A percentile compares a stretch with the other conserved stretches of the same genome.
phyloP scores from a whole-genome alignment of 805 yeast genomes.

The Kodamaea laetipori region DNA sequence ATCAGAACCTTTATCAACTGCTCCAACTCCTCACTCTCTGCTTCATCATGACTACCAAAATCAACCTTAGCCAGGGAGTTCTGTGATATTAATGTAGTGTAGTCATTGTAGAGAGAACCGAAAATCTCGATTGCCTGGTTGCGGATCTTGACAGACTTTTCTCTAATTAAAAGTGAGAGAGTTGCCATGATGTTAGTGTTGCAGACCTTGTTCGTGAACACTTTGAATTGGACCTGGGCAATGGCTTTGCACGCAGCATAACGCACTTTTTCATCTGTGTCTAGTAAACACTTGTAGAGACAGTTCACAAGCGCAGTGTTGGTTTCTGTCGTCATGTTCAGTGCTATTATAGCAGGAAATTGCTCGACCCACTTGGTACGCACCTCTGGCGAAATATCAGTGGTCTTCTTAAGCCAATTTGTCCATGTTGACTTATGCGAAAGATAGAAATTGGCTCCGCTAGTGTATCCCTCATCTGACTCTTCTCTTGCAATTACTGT shows the following conservation, averaged over 20 bases:
- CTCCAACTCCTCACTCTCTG: constrained; percentile 29
- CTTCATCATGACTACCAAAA: constrained; percentile 30
- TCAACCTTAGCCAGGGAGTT: constrained; percentile 19
- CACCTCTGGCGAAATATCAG: constrained; percentile 66
- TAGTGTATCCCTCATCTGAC: constrained; percentile 13
- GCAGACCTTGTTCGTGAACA: constrained; percentile 51
- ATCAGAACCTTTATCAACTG: constrained; percentile 45
- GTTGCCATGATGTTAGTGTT: constrained; percentile 52
- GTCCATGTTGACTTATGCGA: constrained; percentile 62
- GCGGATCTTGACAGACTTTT: constrained; percentile 66
- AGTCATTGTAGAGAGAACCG: constrained; percentile 56
- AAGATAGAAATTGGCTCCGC: constrained; percentile 58
- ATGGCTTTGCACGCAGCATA: constrained; percentile 57
- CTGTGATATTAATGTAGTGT: constrained; percentile 17
- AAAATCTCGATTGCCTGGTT: constrained; percentile 55
- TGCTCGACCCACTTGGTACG: constrained; percentile 71
- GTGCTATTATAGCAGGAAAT: constrained; percentile 47
- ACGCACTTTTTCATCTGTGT: constrained; percentile 74
- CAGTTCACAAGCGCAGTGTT: constrained; percentile 46
- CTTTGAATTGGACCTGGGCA: constrained; percentile 45
- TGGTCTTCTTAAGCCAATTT: constrained; percentile 73
- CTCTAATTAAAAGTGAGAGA: constrained; percentile 67
- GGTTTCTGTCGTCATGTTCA: constrained; percentile 50
- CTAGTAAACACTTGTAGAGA: constrained; percentile 67
- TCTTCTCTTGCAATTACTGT: constrained; percentile 20